Evolutionary conservation across 345 rosid genomes (phyloP), one percentile per base, ranked within the genome.

Genomic region (Nasturtium officinale): DNA sequence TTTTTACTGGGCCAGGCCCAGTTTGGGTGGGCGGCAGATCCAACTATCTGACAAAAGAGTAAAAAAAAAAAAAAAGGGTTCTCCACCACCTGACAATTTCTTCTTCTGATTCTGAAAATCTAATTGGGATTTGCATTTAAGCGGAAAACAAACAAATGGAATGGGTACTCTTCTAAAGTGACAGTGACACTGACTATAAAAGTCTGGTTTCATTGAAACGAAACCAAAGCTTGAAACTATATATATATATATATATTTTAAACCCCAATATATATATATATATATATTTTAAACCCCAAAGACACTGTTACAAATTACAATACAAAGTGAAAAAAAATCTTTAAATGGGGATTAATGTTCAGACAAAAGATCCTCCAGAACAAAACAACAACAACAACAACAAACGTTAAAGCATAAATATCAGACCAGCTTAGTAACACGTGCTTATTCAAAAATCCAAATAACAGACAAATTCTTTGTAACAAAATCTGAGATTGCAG

Each of bases 71-170:
- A 5, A 11, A 2, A 60, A 46, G 38, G 35, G 23, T 26, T 61
- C 33, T 29, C 54, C 46, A 72, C 61, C 63, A 54, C 77, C 57
- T 61, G 58, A 58, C 74, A 70, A 47, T 58, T 69, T 57, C 57
- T 57, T 37, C 25, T 59, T 69, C 65, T 69, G 76, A 63, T 72
- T 62, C 70, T 63, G 46, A 56, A 43, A 63, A 73, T 63, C 70
- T 43, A 54, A 64, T 73, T 64, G 57, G 65, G 38, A 64, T 63
- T 64, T 73, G 76, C 17, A 42, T 42, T 29, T 45, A 18, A 69
- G 56, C 46, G 29, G 32, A 46, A 69, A 43, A 45, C 12, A 48
- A 69, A 57, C 15, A 43, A 38, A 13, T 32, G 30, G 40, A 58
- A 57, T 45, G n/a, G 11, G 32, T 18, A 58, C 65, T 53, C 43